Conservation (phyloP, 225 moss, liverwort and hornwort species). For the Asterella californica region DNA sequence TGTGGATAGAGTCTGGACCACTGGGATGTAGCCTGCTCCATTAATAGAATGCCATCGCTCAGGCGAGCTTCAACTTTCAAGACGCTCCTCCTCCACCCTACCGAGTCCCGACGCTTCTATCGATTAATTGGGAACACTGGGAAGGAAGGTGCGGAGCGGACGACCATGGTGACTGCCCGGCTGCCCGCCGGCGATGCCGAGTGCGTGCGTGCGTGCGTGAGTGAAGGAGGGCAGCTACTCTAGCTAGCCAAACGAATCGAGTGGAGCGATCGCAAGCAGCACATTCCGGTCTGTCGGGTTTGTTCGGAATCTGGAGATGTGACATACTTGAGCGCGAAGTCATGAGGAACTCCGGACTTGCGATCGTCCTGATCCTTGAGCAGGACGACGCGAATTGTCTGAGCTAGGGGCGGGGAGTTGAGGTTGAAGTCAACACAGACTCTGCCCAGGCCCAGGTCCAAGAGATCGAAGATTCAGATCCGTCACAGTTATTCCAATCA, state of each 20-base stretch:
- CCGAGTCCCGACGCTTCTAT: neutral
- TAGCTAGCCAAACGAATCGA: neutral
- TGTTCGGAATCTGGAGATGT: neutral
- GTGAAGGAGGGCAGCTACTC: neutral
- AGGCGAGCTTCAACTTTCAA: neutral
- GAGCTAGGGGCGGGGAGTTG: neutral
- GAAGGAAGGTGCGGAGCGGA: no score
- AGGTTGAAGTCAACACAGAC: neutral
- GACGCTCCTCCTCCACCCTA: neutral
- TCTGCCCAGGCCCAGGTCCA: neutral
- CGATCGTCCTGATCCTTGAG: no score
- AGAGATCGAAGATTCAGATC: neutral
- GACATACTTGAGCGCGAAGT: neutral
- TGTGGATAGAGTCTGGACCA: slow-evolving; percentile 3
- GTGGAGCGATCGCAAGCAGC: neutral
- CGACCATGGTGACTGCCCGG: no score
- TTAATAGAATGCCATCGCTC: slow-evolving; percentile 3
- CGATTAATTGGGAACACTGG: neutral
- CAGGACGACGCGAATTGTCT: neutral
- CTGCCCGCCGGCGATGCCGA: neutral
- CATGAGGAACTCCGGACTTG: neutral
- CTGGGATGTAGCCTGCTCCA: neutral
- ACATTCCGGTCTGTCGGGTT: neutral
- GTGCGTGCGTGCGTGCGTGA: neutral
- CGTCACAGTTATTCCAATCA: neutral